Evolutionary conservation across 306 rosid genomes (phyloP).

Genomic region (Clitoria ternatea): DNA sequence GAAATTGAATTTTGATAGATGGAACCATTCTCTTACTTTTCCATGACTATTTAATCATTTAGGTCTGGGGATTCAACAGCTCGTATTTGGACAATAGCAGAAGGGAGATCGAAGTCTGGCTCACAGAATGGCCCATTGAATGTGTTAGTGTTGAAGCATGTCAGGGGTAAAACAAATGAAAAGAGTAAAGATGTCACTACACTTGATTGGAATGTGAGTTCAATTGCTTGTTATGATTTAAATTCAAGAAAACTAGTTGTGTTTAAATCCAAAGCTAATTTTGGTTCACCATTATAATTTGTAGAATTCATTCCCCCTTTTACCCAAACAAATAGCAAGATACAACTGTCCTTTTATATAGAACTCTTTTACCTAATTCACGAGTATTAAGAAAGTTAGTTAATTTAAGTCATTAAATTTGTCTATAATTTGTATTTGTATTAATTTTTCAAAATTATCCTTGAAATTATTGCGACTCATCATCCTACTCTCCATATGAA

Average conservation of each 20-base stretch:
- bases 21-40: neutral
- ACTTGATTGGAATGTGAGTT: slow-evolving; percentile 97
- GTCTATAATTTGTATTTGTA: too few species aligned
- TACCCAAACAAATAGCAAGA: neutral
- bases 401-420: too few species aligned
- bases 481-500: too few species aligned
- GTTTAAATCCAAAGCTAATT: neutral
- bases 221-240: slow-evolving; percentile 14
- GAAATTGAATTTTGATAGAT: neutral
- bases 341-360: too few species aligned
- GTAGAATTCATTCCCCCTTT: neutral
- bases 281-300: neutral
- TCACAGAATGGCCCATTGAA: slow-evolving; percentile 44
- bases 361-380: too few species aligned
- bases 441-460: too few species aligned
- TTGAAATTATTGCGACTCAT: too few species aligned
- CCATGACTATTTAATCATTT: slow-evolving; percentile 6
- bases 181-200: slow-evolving; percentile 91
- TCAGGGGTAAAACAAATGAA: slow-evolving; percentile 70
- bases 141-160: slow-evolving; percentile 84
- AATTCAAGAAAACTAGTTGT: slow-evolving; percentile 4
- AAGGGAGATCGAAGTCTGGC: slow-evolving; percentile 57
- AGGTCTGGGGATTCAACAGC: slow-evolving; percentile 98
- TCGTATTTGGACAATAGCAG: slow-evolving; percentile 84
- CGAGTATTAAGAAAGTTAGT: too few species aligned